These are phyloP conservation scores for Alternaria atra DNA, from an alignment of 2,329 filamentous ascomycete species.

Conservation along the genomic window DNA sequence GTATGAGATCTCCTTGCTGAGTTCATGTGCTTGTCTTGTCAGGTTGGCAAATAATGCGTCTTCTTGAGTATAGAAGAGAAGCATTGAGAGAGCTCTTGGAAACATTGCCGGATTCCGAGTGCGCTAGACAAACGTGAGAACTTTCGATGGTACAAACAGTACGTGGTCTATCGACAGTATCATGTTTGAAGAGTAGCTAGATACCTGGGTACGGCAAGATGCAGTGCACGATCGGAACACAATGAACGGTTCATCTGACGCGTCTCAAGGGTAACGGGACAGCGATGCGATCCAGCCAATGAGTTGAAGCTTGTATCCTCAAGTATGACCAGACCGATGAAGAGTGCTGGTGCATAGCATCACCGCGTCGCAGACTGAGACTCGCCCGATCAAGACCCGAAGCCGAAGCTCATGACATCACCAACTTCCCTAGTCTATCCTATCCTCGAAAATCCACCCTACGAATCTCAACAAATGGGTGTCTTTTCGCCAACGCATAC, in stretches of 20 bases:
- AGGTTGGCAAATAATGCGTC: background rate
- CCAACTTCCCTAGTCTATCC: background rate
- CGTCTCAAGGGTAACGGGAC: background rate
- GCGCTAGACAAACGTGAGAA: background rate
- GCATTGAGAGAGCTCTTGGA: background rate
- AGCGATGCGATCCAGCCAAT: background rate
- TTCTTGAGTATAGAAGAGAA: background rate
- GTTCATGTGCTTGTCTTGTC: constrained; percentile 1
- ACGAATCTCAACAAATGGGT: background rate
- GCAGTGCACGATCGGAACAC: background rate
- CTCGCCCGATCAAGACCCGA: background rate
- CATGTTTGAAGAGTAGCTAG: background rate
- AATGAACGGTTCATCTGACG: background rate
- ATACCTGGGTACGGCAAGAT: background rate
- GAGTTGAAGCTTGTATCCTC: background rate
- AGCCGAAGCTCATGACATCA: constrained; percentile 4
- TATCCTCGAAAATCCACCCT: background rate
- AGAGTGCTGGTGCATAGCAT: background rate
- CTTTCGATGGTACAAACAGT: background rate
- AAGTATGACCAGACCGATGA: background rate
- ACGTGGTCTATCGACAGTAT: background rate
- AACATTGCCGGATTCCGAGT: background rate
- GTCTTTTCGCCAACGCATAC: background rate
- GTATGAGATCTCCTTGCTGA: background rate
- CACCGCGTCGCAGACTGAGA: background rate